Conservation (phyloP, 225 moss, liverwort and hornwort species). For the Climacium dendroides region DNA sequence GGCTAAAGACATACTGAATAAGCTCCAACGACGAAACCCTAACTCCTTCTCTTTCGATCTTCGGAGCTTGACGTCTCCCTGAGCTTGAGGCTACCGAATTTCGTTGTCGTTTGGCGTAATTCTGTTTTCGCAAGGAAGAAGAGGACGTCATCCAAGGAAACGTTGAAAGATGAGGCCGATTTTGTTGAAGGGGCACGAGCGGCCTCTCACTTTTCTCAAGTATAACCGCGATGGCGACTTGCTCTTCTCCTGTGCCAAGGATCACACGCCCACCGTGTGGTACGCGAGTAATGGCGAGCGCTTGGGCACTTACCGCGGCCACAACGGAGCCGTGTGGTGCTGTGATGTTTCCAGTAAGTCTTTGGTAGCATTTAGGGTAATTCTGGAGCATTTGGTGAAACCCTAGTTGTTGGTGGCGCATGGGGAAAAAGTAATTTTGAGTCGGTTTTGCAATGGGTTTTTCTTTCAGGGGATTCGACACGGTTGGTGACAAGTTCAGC, state of each 20-base stretch:
- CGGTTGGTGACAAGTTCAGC: slow-evolving; percentile 85
- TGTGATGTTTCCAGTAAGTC: slow-evolving; percentile 71
- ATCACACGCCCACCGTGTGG: slow-evolving; percentile 89
- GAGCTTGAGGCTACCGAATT: background rate
- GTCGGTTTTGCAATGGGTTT: background rate
- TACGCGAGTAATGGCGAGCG: slow-evolving; percentile 83
- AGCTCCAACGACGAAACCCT: background rate
- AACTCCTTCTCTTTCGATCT: background rate
- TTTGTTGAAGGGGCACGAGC: slow-evolving; percentile 82
- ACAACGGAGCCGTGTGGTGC: slow-evolving; percentile 92
- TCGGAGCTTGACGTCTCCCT: background rate
- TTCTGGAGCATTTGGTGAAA: background rate
- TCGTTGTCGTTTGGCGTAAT: too few species aligned
- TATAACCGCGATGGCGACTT: slow-evolving; percentile 86
- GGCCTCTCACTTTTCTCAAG: slow-evolving; percentile 86
- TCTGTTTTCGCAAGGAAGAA: background rate
- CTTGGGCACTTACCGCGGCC: slow-evolving; percentile 72
- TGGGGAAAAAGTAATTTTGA: background rate
- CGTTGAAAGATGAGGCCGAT: slow-evolving; percentile 68
- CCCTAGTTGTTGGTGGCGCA: background rate
- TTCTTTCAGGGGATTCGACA: slow-evolving; percentile 61
- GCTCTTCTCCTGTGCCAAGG: slow-evolving; percentile 86
- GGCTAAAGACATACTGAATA: background rate
- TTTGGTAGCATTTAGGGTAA: background rate
- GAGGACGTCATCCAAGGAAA: background rate